phyloP scores from a whole-genome alignment of 1,284 basidiomycete genomes.

The Apiotrichum akiyoshidainum region DNA sequence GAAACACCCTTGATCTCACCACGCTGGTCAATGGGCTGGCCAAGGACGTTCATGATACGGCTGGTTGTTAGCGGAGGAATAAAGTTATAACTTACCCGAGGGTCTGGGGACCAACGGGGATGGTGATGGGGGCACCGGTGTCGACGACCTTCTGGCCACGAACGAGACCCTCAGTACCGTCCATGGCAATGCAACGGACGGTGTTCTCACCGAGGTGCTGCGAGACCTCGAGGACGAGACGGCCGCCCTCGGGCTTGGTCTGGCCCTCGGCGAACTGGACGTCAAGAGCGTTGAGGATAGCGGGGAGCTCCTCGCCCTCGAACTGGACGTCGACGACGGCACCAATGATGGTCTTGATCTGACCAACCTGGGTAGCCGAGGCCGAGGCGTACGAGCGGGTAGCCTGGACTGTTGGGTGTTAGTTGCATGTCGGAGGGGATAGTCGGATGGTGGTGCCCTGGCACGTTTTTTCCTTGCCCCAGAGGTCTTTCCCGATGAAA shows the following conservation, averaged over 20 bases:
- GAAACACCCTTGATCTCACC: slow-evolving; percentile 96
- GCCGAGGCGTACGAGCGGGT: slow-evolving; percentile 87
- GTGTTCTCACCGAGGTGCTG: slow-evolving; percentile 98
- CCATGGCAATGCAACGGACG: slow-evolving; percentile 95
- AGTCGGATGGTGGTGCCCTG: background rate
- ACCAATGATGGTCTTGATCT: slow-evolving; percentile 93
- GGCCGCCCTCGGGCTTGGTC: slow-evolving; percentile 61
- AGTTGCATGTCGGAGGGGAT: background rate
- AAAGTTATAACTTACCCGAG: slow-evolving; percentile 68
- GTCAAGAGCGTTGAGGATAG: slow-evolving; percentile 97
- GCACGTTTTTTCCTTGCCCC: background rate
- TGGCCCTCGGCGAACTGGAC: slow-evolving; percentile 70
- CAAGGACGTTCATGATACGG: slow-evolving; percentile 99
- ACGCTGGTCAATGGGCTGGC: slow-evolving; percentile 98
- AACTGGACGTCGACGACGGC: slow-evolving; percentile 99
- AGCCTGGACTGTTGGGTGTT: slow-evolving; percentile 24
- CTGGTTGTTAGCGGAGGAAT: slow-evolving; percentile 25
- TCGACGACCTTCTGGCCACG: slow-evolving; percentile 96
- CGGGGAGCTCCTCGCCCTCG: slow-evolving; percentile 82
- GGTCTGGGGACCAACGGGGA: slow-evolving; percentile 89
- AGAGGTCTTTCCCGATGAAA: background rate
- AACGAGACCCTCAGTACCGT: slow-evolving; percentile 99
- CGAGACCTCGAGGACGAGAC: slow-evolving; percentile 93
- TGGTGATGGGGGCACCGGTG: slow-evolving; percentile 91
- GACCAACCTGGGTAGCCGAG: slow-evolving; percentile 65